Evolutionary conservation across 352 stramenopile genomes (phyloP).

Genomic region (Phytophthora chlamydospora): DNA sequence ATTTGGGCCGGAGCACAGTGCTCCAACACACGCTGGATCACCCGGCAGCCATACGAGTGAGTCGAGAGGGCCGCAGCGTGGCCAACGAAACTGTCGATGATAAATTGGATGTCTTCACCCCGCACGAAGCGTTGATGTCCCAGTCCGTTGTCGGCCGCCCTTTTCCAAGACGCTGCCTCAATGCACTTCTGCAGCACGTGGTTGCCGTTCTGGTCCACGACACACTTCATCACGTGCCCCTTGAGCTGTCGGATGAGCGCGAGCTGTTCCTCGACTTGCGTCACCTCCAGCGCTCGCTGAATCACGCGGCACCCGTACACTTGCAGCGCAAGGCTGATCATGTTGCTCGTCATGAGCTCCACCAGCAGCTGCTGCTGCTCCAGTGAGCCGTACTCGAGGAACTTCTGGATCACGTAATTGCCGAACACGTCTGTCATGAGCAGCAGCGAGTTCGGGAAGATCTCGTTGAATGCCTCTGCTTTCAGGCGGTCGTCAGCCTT

Average conservation of each 20-base stretch:
- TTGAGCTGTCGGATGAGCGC: constrained; percentile 79
- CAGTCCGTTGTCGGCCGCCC: constrained; percentile 25
- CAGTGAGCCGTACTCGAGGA: constrained; percentile 94
- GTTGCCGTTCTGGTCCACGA: constrained; percentile 98
- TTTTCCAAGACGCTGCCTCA: constrained; percentile 82
- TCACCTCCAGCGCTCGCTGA: constrained; percentile 92
- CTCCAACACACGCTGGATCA: constrained; percentile 98
- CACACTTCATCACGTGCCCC: constrained; percentile 91
- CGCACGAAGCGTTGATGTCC: constrained; percentile 51
- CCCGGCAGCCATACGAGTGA: constrained; percentile 98
- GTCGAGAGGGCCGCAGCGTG: constrained; percentile 92
- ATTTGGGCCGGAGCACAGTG: constrained; percentile 93
- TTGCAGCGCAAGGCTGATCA: constrained; percentile 95
- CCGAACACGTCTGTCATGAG: constrained; percentile 97
- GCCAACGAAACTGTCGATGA: constrained; percentile 95
- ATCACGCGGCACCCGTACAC: constrained; percentile 97
- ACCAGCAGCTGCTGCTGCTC: constrained; percentile 90
- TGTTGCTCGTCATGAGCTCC: constrained; percentile 91
- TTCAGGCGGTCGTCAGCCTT: constrained; percentile 78
- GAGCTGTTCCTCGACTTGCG: constrained; percentile 74
- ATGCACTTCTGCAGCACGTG: constrained; percentile 99
- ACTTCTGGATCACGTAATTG: constrained; percentile 99
- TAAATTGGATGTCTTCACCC: constrained; percentile 95
- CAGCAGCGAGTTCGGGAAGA: constrained; percentile 76
- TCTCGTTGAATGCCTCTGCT: constrained; percentile 80